Evolutionary conservation across 768 basidiomycete genomes (phyloP), one percentile per base, ranked within the genome.

Genomic region (Kwoniella sp.): DNA sequence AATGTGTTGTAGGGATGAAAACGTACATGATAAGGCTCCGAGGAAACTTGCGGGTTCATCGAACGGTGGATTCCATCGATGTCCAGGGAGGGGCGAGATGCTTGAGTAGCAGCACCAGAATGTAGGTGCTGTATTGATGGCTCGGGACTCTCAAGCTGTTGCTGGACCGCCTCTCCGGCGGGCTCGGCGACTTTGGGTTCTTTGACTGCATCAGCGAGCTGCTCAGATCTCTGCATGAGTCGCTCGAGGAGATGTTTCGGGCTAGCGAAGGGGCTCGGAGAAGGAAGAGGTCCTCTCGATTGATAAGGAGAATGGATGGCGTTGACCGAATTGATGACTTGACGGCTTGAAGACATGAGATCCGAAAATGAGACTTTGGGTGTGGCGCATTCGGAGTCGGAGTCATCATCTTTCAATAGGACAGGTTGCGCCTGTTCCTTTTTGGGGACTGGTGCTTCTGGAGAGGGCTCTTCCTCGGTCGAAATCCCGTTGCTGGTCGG

Each of bases 321-420:
- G 46, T 61, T 52, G 27, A 61, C 40, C 52, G 51, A 51, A 22
- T 61, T 27, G 21, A 47, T 47, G 26, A 61, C 37, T 30, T 61
- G 36, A 10, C 44, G 52, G 24, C 27, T 40, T 12, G 52, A 13
- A 4, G 26, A 29, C 9, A 30, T 25, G 13, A 55, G 49, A 7
- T 61, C 30, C 9, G 50, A 61, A 10, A 47, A 29, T 17, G 33
- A n/a, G 27, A 40, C 40, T 33, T n/a, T 44, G 8, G 40, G 40
- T 3, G 40, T 44, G 4, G 40, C 40, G 40, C 8, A 44, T 9
- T 44, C 40, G 40, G 40, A 44, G 8, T 44, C 17, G 40, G 40
- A 44, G 8, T 44, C 17, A 3, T 19, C 40, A 19, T 44, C 40
- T 44, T 44, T 9, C 4, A 24, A 26, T 0, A 36, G 36, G 21